These are phyloP conservation scores for Calocybe indica DNA, from an alignment of 768 basidiomycete genomes.

Conservation along the genomic window DNA sequence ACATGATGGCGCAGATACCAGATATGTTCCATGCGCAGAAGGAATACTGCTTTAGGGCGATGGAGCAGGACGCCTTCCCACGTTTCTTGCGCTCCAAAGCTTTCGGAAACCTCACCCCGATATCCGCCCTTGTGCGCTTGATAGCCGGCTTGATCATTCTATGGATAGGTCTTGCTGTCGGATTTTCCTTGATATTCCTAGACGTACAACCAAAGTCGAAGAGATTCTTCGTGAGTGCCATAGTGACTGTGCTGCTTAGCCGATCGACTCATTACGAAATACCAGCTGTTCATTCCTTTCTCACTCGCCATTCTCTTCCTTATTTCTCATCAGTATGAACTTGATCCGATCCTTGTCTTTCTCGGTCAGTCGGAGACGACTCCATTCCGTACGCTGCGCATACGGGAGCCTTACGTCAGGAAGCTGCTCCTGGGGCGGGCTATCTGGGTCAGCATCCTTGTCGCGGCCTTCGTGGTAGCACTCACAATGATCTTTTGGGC, in stretches of 20 bases:
- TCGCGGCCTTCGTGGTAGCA: slow-evolving; percentile 68
- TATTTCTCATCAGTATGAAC: slow-evolving; percentile 93
- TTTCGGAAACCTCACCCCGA: slow-evolving; percentile 94
- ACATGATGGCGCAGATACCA: slow-evolving; percentile 82
- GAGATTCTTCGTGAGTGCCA: slow-evolving; percentile 83
- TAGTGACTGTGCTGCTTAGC: neutral
- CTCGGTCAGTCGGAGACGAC: slow-evolving; percentile 93
- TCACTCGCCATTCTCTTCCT: slow-evolving; percentile 85
- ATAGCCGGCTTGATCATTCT: slow-evolving; percentile 79
- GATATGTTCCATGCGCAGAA: slow-evolving; percentile 98
- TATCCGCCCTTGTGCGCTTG: slow-evolving; percentile 83
- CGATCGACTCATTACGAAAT: slow-evolving; percentile 9
- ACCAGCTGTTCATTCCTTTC: slow-evolving; percentile 92
- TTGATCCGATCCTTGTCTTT: slow-evolving; percentile 94
- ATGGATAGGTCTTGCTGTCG: slow-evolving; percentile 93
- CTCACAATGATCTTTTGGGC: slow-evolving; percentile 93
- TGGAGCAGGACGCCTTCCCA: slow-evolving; percentile 94
- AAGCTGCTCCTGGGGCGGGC: slow-evolving; percentile 87
- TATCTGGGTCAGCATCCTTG: slow-evolving; percentile 83
- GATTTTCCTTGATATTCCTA: slow-evolving; percentile 89
- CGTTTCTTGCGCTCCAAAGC: slow-evolving; percentile 94
- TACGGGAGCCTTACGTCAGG: slow-evolving; percentile 91
- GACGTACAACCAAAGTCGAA: slow-evolving; percentile 90
- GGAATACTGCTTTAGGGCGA: slow-evolving; percentile 93
- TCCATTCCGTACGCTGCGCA: slow-evolving; percentile 88